Percentiles rank a stretch among this genome's conserved stretches.
Conservation (phyloP, 495 filamentous ascomycete genomes). For the Clohesyomyces aquaticus region DNA sequence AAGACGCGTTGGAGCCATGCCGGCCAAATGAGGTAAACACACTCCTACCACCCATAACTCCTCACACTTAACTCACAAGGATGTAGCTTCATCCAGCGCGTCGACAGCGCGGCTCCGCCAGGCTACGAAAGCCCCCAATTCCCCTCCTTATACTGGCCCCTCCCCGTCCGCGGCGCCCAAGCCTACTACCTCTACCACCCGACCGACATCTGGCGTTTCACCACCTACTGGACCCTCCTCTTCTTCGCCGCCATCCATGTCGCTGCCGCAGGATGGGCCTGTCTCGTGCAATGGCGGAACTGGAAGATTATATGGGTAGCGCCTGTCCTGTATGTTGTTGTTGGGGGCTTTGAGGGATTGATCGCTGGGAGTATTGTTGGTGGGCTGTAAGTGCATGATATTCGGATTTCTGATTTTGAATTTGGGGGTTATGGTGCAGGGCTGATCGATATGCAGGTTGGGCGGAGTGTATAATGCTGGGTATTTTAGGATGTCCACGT, state of each 20-base stretch:
- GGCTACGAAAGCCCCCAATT: slow-evolving; percentile 76
- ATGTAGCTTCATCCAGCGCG: slow-evolving; percentile 39
- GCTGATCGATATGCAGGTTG: slow-evolving; percentile 59
- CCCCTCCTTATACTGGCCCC: slow-evolving; percentile 84
- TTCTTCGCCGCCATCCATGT: slow-evolving; percentile 69
- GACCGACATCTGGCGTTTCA: slow-evolving; percentile 87
- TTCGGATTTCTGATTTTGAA: neutral
- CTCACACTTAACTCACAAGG: slow-evolving; percentile 4
- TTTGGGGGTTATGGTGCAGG: neutral
- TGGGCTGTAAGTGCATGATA: slow-evolving; percentile 75
- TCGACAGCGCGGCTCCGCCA: slow-evolving; percentile 58
- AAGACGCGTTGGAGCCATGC: slow-evolving; percentile 4
- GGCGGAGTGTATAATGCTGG: slow-evolving; percentile 86
- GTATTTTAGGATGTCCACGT: slow-evolving; percentile 92
- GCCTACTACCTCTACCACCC: slow-evolving; percentile 76
- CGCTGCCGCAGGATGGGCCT: slow-evolving; percentile 69
- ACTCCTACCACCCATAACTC: neutral
- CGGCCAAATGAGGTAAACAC: slow-evolving; percentile 31
- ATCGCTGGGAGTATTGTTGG: slow-evolving; percentile 89
- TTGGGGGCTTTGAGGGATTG: slow-evolving; percentile 80
- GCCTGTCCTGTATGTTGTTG: slow-evolving; percentile 71
- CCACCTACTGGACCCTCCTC: slow-evolving; percentile 84
- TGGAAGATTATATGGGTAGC: slow-evolving; percentile 79
- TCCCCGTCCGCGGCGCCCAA: slow-evolving; percentile 55
- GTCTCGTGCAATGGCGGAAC: slow-evolving; percentile 65